Evolutionary conservation across 495 filamentous ascomycete genomes (phyloP).

Genomic region (Melanomma pulvis-pyrius): DNA sequence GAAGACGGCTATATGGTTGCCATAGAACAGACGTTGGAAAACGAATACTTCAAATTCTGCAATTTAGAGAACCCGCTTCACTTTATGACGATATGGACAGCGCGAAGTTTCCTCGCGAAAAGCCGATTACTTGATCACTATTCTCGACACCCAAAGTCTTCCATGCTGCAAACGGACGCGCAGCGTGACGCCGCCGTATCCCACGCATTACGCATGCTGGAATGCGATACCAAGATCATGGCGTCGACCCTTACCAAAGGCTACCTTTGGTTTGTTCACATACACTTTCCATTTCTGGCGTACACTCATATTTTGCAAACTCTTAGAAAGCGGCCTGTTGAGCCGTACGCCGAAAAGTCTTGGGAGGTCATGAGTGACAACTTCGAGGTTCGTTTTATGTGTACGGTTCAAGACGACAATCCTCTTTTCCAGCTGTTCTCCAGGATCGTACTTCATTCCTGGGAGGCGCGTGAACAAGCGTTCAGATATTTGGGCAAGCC

Average conservation of each 20-base stretch:
- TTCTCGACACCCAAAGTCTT: slow-evolving; percentile 39
- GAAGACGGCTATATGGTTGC: slow-evolving; percentile 43
- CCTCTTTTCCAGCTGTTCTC: slow-evolving; percentile 51
- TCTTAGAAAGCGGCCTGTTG: slow-evolving; percentile 47
- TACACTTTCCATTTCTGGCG: slow-evolving; percentile 58
- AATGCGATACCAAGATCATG: slow-evolving; percentile 56
- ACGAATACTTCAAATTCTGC: slow-evolving; percentile 53
- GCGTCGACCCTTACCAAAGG: slow-evolving; percentile 51
- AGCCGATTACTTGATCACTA: slow-evolving; percentile 52
- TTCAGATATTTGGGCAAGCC: too few relatives aligned
- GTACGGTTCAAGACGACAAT: slow-evolving; percentile 23
- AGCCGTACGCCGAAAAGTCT: slow-evolving; percentile 41
- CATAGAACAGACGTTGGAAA: slow-evolving; percentile 52
- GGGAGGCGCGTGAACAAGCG: slow-evolving; percentile 50
- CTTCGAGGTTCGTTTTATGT: slow-evolving; percentile 48
- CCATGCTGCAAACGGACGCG: slow-evolving; percentile 37
- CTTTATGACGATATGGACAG: slow-evolving; percentile 57
- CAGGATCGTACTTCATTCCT: slow-evolving; percentile 52
- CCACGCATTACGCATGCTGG: slow-evolving; percentile 51
- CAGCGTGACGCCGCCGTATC: slow-evolving; percentile 47
- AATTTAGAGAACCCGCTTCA: slow-evolving; percentile 56
- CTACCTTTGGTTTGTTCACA: slow-evolving; percentile 51
- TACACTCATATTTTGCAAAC: slow-evolving; percentile 57
- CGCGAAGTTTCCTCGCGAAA: slow-evolving; percentile 53
- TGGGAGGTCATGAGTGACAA: slow-evolving; percentile 59